Conservation (phyloP, 805 yeast genomes). For the Ascoidea tarda region DNA sequence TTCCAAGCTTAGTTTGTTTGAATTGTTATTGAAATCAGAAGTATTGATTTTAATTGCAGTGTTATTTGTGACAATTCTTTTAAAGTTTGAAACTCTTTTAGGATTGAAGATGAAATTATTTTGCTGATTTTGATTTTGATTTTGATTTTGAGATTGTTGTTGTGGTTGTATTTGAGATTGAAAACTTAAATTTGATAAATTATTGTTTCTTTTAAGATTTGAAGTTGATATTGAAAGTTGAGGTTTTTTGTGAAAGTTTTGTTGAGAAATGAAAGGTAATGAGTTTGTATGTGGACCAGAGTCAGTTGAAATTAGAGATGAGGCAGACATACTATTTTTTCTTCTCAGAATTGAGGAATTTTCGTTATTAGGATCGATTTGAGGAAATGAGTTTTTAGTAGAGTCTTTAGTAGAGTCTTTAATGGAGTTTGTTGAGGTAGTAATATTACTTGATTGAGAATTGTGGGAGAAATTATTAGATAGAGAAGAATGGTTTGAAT, state of each 20-base stretch:
- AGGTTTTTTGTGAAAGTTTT: no score
- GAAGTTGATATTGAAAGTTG: not conserved
- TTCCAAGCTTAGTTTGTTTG: not conserved
- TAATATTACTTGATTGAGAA: not conserved
- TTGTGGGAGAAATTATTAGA: no score
- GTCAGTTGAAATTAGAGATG: not conserved
- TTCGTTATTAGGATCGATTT: no score
- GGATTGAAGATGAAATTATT: no score
- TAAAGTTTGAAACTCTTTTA: not conserved
- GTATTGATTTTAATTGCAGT: not conserved
- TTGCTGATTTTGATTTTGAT: no score
- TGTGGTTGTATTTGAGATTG: not conserved
- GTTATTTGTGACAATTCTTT: not conserved
- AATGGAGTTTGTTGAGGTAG: not conserved
- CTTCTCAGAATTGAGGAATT: not conserved
- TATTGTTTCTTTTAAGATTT: no score
- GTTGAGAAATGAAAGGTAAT: not conserved
- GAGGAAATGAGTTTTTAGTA: no score
- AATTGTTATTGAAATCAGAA: not conserved
- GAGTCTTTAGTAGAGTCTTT: not conserved
- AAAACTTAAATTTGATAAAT: not conserved
- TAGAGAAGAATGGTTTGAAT: no score
- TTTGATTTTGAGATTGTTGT: not conserved
- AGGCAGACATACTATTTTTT: no score
- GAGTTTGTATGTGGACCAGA: not conserved